These are phyloP conservation scores for Botryotinia globosa DNA, from an alignment of 2,329 filamentous ascomycete species.

Conservation along the genomic window DNA sequence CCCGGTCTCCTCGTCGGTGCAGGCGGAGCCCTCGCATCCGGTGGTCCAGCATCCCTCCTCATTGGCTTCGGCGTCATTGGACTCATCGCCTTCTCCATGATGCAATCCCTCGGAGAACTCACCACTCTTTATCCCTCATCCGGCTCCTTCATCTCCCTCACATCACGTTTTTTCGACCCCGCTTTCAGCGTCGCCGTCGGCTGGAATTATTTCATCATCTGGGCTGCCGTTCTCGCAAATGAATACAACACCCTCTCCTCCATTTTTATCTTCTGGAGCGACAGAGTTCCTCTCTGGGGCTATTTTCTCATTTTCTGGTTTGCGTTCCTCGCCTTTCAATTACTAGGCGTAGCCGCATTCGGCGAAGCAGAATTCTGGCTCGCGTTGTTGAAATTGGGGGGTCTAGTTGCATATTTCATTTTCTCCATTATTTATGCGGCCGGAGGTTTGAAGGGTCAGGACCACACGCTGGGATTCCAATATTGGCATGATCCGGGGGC, in stretches of 20 bases:
- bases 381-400: slow-evolving; percentile 67
- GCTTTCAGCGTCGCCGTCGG: slow-evolving; percentile 67
- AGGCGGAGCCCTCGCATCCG: slow-evolving; percentile 64
- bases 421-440: slow-evolving; percentile 71
- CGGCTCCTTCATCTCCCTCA: slow-evolving; percentile 68
- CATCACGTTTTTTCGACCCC: slow-evolving; percentile 68
- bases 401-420: slow-evolving; percentile 68
- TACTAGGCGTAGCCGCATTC: slow-evolving; percentile 70
- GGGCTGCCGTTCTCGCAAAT: slow-evolving; percentile 54
- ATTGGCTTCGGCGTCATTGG: slow-evolving; percentile 73
- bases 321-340: slow-evolving; percentile 65
- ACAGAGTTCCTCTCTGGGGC: slow-evolving; percentile 59
- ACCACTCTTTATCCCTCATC: slow-evolving; percentile 70
- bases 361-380: slow-evolving; percentile 81
- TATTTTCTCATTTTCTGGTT: slow-evolving; percentile 75
- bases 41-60: slow-evolving; percentile 68
- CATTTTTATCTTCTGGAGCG: slow-evolving; percentile 65
- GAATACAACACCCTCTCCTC: slow-evolving; percentile 69
- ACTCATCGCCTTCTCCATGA: slow-evolving; percentile 57
- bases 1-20: slow-evolving; percentile 71
- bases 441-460: slow-evolving; percentile 61
- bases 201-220: slow-evolving; percentile 39
- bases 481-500: slow-evolving; percentile 72
- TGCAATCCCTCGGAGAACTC: slow-evolving; percentile 69
- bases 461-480: slow-evolving; percentile 58